phyloP scores from a whole-genome alignment of 208 protist species.

The Strigomonas culicis region DNA sequence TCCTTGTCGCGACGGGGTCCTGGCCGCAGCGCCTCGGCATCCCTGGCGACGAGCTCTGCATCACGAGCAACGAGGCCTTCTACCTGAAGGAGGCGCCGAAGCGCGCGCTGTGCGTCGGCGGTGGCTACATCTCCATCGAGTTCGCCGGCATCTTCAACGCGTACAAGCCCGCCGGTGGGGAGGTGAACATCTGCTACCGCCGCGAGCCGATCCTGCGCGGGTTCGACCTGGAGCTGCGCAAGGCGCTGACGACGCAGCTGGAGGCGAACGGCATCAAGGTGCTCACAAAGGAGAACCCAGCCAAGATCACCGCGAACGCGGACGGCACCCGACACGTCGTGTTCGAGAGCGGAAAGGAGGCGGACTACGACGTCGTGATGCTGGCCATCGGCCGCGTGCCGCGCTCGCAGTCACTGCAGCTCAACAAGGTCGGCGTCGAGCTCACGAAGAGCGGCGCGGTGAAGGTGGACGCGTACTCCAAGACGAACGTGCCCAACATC shows the following conservation, averaged over 20 bases:
- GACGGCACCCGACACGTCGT: slow-evolving; percentile 73
- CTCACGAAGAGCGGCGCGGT: slow-evolving; percentile 83
- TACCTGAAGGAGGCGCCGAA: slow-evolving; percentile 77
- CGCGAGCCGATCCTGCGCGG: slow-evolving; percentile 76
- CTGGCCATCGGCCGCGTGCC: slow-evolving; percentile 95
- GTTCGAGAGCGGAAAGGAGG: slow-evolving; percentile 74
- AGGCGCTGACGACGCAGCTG: slow-evolving; percentile 77
- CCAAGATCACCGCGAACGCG: slow-evolving; percentile 60
- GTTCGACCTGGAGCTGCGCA: slow-evolving; percentile 79
- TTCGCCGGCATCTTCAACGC: slow-evolving; percentile 92
- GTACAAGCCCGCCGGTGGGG: slow-evolving; percentile 64
- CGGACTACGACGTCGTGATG: slow-evolving; percentile 93
- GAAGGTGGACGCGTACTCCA: slow-evolving; percentile 89
- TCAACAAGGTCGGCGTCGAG: slow-evolving; percentile 90
- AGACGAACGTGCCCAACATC: slow-evolving; percentile 93
- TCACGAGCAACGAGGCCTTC: slow-evolving; percentile 91
- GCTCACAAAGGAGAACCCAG: slow-evolving; percentile 70
- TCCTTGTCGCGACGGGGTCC: slow-evolving; percentile 83
- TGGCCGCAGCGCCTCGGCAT: slow-evolving; percentile 80
- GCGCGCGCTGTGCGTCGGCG: slow-evolving; percentile 79
- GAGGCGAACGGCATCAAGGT: slow-evolving; percentile 79
- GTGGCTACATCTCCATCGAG: slow-evolving; percentile 90
- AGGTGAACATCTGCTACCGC: slow-evolving; percentile 83
- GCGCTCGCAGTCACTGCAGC: slow-evolving; percentile 86
- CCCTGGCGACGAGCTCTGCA: slow-evolving; percentile 84